Base-by-base conservation (phyloP, 192 early-diverging fungal genomes). In the Backusella circina region DNA sequence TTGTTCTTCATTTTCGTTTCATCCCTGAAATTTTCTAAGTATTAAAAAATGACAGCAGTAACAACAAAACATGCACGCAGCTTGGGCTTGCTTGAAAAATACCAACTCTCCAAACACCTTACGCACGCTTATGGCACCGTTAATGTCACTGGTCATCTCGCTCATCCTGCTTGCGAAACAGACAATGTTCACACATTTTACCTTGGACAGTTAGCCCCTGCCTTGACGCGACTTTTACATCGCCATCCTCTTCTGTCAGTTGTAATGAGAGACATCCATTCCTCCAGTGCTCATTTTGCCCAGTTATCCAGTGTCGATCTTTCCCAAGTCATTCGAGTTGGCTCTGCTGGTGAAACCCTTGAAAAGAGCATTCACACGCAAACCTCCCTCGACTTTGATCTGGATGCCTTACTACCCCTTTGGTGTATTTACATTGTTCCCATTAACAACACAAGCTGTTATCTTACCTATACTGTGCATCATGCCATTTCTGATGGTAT, bases 81-180 rank as follows among this genome's bases (percentile, higher is more conserved):
- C 7, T 75, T 86, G 1, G 75, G 81, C 0, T 8, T 75, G 2
- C 47, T 82, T 23, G 77, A 82, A 35, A 82, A 82, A 54, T 82
- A 73, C 31, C 80, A 82, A 36, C 12, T 71, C 16, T 78, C 77
- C 13, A 82, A 82, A 31, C 35, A 50, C 0, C 21, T 82, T 5
- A 66, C 67, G 15, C 28, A 72, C 5, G 68, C 69, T 21, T 82
- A 82, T 65, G 80, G 80, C 13, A 76, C 65, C 12, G 73, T 78
- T 32, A 73, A 28, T 35, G 12, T 74, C 21, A 64, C 80, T 6
- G 71, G 35, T 5, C 31, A 66, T 16, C 30, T 82, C 9, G 13
- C 28, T 15, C 73, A 74, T 65, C 37, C n/a, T 4, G 32, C 13
- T 5, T 35, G 51, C 18, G 64, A 75, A 23, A 13, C n/a, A 13